Conservation (phyloP, 768 basidiomycete species). For the Candolleomyces aberdarensis region DNA sequence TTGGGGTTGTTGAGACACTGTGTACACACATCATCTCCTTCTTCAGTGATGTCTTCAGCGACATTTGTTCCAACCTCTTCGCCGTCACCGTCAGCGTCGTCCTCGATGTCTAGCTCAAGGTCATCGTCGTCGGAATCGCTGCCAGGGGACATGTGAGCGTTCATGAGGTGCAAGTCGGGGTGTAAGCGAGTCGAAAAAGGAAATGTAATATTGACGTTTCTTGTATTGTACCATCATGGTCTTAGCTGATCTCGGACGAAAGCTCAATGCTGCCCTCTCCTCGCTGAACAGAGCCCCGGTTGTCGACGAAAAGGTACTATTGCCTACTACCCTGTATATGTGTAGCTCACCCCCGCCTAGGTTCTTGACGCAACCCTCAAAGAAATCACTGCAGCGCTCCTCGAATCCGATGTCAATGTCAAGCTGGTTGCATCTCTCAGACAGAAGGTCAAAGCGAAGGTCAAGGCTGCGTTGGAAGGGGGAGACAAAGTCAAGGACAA, state of each 20-base stretch:
- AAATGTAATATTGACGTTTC: neutral
- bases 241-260: constrained; percentile 90
- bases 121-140: constrained; percentile 67
- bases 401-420: constrained; percentile 98
- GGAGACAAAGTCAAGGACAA: constrained; percentile 74
- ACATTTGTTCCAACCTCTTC: constrained; percentile 1
- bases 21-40: constrained; percentile 13
- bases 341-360: constrained; percentile 35
- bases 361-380: constrained; percentile 93
- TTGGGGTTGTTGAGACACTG: neutral
- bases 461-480: constrained; percentile 75
- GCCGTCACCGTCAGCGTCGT: constrained; percentile 6
- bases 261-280: constrained; percentile 89
- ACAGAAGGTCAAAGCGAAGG: constrained; percentile 87
- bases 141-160: neutral
- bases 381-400: constrained; percentile 89
- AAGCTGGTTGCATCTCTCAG: constrained; percentile 87
- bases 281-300: constrained; percentile 84
- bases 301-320: constrained; percentile 84
- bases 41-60: constrained; percentile 9
- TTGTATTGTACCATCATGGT: constrained; percentile 62
- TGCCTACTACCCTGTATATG: neutral
- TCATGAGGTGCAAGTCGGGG: constrained; percentile 2
- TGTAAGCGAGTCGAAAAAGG: neutral
- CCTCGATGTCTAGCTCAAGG: constrained; percentile 37